Evolutionary conservation across 2,329 filamentous ascomycete genomes (phyloP).

Genomic region (Fusarium siculi): DNA sequence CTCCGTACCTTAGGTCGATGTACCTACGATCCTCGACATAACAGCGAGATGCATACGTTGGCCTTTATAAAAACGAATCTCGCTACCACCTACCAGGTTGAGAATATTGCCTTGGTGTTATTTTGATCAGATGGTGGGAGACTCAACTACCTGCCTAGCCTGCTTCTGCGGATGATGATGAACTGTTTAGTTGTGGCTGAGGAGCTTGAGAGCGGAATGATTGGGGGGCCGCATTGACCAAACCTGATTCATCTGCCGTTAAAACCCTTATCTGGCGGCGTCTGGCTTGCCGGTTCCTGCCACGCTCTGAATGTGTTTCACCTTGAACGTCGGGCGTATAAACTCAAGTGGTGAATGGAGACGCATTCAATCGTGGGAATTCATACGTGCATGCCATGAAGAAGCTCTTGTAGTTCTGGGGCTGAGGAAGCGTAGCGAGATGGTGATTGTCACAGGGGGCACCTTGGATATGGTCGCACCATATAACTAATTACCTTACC

Average conservation of each 20-base stretch:
- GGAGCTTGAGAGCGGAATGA: neutral
- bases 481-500: neutral
- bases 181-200: neutral
- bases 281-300: neutral
- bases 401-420: neutral
- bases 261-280: neutral
- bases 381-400: neutral
- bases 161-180: neutral
- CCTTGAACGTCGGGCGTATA: neutral
- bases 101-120: neutral
- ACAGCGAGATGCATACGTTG: constrained; percentile 2
- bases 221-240: neutral
- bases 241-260: neutral
- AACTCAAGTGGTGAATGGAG: neutral
- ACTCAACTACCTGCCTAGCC: neutral
- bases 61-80: neutral
- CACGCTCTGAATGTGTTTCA: neutral
- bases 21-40: constrained; percentile 1
- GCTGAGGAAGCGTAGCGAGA: constrained; percentile 1
- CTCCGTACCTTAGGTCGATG: neutral
- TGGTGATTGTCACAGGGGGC: neutral
- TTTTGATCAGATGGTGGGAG: neutral
- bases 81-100: constrained; percentile 1
- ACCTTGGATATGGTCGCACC: neutral
- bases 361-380: neutral